phyloP scores from a whole-genome alignment of 805 yeast species.

The Candida cerambycidarum region DNA sequence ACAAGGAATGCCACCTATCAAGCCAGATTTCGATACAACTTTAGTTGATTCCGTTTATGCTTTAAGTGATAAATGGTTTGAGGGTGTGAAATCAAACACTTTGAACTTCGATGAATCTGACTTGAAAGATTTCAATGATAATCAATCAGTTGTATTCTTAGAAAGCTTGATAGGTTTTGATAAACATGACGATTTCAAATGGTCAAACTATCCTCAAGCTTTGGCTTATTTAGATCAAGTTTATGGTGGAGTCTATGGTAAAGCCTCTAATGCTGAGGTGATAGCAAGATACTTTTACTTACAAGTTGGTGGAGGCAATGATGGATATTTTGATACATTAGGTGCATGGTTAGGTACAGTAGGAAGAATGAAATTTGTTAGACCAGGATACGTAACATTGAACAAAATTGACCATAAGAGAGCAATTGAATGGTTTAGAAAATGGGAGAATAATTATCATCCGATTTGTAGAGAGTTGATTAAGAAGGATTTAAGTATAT shows the following conservation, averaged over 20 bases:
- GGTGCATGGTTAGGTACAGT: constrained; percentile 89
- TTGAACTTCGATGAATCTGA: constrained; percentile 48
- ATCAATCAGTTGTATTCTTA: constrained; percentile 77
- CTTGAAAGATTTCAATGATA: constrained; percentile 59
- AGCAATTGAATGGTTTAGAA: constrained; percentile 65
- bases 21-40: constrained; percentile 75
- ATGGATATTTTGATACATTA: constrained; percentile 47
- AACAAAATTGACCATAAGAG: constrained; percentile 61
- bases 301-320: constrained; percentile 54
- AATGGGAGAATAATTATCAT: constrained; percentile 64
- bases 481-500: constrained; percentile 68
- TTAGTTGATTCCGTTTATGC: constrained; percentile 70
- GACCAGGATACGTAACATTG: constrained; percentile 77
- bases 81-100: constrained; percentile 24
- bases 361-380: constrained; percentile 91
- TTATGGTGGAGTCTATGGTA: constrained; percentile 39
- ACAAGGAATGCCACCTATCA: constrained; percentile 84
- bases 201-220: constrained; percentile 37
- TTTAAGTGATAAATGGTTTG: constrained; percentile 67
- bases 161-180: constrained; percentile 59
- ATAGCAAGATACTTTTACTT: constrained; percentile 74
- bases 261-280: constrained; percentile 76
- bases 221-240: constrained; percentile 32
- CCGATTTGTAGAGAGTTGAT: constrained; percentile 84
- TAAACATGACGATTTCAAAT: constrained; percentile 37